Conservation (phyloP, 2,329 filamentous ascomycete genomes). For the Trichoderma aggressivum region DNA sequence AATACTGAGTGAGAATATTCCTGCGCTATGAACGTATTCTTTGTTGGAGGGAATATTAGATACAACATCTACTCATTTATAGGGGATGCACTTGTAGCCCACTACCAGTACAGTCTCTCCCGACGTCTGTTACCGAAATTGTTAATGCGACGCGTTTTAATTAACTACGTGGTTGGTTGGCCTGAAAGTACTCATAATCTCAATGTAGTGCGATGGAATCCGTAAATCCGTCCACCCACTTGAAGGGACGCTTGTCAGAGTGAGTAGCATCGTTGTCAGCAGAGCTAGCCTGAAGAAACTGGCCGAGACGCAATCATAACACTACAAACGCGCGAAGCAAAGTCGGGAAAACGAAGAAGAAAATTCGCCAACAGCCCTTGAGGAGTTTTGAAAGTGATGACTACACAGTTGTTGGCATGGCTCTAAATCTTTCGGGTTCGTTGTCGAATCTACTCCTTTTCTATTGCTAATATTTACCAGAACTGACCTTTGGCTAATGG, state of each 20-base stretch:
- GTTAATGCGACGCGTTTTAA: not conserved
- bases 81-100: not conserved
- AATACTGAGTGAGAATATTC: not conserved
- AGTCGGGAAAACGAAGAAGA: too few species aligned
- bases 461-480: not conserved
- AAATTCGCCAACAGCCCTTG: not conserved
- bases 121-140: not conserved
- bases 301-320: too few species aligned
- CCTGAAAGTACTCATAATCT: not conserved
- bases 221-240: not conserved
- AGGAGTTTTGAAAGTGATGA: not conserved
- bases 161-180: not conserved
- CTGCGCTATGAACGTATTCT: not conserved
- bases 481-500: not conserved
- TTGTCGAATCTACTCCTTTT: not conserved
- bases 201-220: not conserved
- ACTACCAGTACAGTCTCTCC: not conserved
- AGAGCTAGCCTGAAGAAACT: too few species aligned
- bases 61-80: not conserved
- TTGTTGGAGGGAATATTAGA: not conserved
- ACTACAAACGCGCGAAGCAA: too few species aligned
- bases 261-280: too few species aligned
- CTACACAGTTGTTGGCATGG: not conserved
- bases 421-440: not conserved
- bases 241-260: not conserved